A percentile compares a stretch with the other conserved stretches of the same genome.
Evolutionary conservation across 2,329 filamentous ascomycete genomes (phyloP).

Genomic region (Venturia asperata): DNA sequence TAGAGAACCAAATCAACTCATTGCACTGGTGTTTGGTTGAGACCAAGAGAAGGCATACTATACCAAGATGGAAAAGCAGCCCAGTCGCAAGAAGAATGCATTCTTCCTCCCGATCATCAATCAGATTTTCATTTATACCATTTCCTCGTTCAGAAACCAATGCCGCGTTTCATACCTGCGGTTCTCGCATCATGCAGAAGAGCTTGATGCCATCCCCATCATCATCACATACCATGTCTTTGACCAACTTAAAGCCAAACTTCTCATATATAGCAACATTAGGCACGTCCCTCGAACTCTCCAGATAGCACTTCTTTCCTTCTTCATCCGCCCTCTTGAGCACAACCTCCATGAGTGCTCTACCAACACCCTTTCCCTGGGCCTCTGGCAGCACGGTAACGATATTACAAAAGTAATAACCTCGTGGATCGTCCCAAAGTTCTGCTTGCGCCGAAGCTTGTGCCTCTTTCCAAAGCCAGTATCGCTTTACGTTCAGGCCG

Average conservation of each 20-base stretch:
- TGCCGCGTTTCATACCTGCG: conserved; percentile 20
- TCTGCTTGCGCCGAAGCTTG: conserved; percentile 55
- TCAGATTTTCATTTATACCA: neutral
- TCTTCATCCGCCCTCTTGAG: conserved; percentile 57
- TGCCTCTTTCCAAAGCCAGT: conserved; percentile 64
- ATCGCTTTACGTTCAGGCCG: conserved; percentile 59
- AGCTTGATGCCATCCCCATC: conserved; percentile 44
- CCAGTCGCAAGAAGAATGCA: neutral
- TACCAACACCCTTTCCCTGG: conserved; percentile 61
- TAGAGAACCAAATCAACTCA: no score
- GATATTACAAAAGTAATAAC: conserved; percentile 73
- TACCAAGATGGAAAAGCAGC: neutral
- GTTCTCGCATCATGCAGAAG: conserved; percentile 42
- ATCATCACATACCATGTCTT: conserved; percentile 61
- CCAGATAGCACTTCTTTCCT: conserved; percentile 60
- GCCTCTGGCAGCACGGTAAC: conserved; percentile 59
- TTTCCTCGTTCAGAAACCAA: neutral
- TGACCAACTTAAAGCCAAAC: conserved; percentile 59
- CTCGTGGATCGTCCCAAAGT: conserved; percentile 58
- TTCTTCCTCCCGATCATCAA: neutral
- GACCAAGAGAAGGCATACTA: no score
- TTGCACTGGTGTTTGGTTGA: no score
- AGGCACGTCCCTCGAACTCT: conserved; percentile 60
- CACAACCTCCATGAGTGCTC: conserved; percentile 56
- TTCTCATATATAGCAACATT: conserved; percentile 65